Conservation (phyloP, 2,329 filamentous ascomycete species). For the Beauveria bassiana region DNA sequence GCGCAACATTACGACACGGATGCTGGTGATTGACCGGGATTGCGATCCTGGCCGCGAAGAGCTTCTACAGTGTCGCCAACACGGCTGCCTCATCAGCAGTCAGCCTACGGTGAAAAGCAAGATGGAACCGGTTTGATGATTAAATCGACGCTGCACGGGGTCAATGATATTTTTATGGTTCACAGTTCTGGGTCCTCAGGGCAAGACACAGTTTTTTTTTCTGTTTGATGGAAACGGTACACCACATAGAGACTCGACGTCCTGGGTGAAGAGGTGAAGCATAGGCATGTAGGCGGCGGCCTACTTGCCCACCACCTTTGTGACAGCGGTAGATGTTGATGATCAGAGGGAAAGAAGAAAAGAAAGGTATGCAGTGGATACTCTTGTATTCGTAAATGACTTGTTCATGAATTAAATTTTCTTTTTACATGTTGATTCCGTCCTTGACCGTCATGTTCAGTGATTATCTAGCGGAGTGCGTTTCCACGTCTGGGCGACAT, state of each 20-base stretch:
- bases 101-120: not conserved
- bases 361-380: not conserved
- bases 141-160: not conserved
- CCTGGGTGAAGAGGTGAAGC: not conserved
- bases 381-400: slow-evolving; percentile 12
- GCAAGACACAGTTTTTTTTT: not conserved
- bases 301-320: not conserved
- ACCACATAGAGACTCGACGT: not conserved
- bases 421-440: not conserved
- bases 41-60: not conserved
- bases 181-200: not conserved
- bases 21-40: not conserved
- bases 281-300: not conserved
- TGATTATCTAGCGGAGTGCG: not conserved
- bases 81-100: not conserved
- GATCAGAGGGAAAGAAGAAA: not conserved
- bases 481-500: not conserved
- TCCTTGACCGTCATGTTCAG: not conserved
- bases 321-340: not conserved
- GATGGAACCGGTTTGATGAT: slow-evolving; percentile 4
- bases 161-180: not conserved
- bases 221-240: not conserved
- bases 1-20: not conserved
- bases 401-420: slow-evolving; percentile 8
- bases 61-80: not conserved